These are phyloP conservation scores for Talaromyces sp. DNA, from an alignment of 2,329 filamentous ascomycete species.

Conservation along the genomic window DNA sequence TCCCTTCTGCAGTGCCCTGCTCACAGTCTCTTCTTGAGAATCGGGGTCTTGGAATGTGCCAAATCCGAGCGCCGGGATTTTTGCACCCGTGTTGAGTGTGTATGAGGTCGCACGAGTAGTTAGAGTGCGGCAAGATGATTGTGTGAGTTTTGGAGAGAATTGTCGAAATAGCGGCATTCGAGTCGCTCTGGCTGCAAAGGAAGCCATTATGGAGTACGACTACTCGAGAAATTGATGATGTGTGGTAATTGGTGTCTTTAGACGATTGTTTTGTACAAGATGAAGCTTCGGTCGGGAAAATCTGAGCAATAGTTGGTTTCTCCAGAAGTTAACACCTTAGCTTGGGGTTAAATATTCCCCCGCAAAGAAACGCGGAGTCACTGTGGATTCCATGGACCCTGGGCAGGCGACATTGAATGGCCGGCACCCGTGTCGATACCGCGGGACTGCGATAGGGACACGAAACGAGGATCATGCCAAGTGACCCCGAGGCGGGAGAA, in stretches of 20 bases:
- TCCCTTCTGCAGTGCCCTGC: conserved; percentile 48
- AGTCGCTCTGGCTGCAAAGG: not conserved
- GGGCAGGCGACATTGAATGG: too few species aligned
- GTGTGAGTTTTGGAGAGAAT: not conserved
- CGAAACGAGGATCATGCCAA: too few species aligned
- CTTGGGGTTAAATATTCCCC: not conserved
- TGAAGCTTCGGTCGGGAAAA: not conserved
- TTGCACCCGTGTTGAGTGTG: conserved; percentile 46
- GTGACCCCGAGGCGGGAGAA: too few species aligned
- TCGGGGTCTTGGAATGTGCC: conserved; percentile 56
- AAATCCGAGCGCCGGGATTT: conserved; percentile 50
- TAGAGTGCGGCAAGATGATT: not conserved
- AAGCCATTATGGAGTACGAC: conserved; percentile 1
- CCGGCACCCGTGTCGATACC: too few species aligned
- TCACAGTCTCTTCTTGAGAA: conserved; percentile 50
- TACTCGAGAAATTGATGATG: not conserved
- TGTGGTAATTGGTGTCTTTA: not conserved
- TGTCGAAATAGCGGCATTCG: not conserved
- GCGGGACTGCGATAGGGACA: too few species aligned
- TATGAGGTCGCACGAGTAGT: not conserved
- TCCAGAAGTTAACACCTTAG: not conserved
- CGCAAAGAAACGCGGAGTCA: too few species aligned
- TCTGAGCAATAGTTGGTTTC: not conserved
- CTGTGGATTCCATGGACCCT: too few species aligned
- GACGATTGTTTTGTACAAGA: not conserved